Evolutionary conservation across 108 stramenopile species (phyloP), one percentile per base, ranked within the genome.

Genomic region (Nitzschia sp.): DNA sequence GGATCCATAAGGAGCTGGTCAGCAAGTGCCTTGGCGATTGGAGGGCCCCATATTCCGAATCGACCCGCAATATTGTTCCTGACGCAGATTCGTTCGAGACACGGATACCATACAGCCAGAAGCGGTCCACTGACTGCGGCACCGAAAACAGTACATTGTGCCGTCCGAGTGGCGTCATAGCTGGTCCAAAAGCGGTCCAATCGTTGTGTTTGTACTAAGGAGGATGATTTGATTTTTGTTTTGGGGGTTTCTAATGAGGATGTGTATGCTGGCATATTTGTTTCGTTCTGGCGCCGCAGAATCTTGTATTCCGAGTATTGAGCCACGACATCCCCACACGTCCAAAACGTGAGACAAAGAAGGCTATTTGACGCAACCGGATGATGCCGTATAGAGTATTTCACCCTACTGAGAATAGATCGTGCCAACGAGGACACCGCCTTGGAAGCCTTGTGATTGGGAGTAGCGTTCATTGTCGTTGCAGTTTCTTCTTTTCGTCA

Each of bases 1-100:
- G 71, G 71, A 19, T 72, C 71, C 71, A 72, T 63, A 35, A 72
- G 38, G 19, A 72, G 63, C 19, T 72, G 46, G 35, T 72, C 71
- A 2, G 35, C 60, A 21, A 62, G 29, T 2, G 63, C 71, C 11
- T 72, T 72, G 53, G 54, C 21, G 1, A 72, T 28, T 1, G 71
- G 71, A 2, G 53, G 47, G 13, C 60, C 71, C 71, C 71, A 72
- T 18, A 72, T 13, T 1, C 62, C 62, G 33, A 54, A 72, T 9
- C 35, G 26, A 6, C 34, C 60, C 24, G 38, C 32, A 3, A 63
- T 45, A 28, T 55, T 54, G 60, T 54, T 38, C 9, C 24, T 15
- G 27, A 35, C 25, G 30, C 36, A 62, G 0, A 72, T 19, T 24
- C 36, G 32, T 15, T 72, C 71, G 53, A 72, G 19, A 34, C 28